Evolutionary conservation across 1,139 yeast species (phyloP).

Genomic region (Meyerozyma sp.): DNA sequence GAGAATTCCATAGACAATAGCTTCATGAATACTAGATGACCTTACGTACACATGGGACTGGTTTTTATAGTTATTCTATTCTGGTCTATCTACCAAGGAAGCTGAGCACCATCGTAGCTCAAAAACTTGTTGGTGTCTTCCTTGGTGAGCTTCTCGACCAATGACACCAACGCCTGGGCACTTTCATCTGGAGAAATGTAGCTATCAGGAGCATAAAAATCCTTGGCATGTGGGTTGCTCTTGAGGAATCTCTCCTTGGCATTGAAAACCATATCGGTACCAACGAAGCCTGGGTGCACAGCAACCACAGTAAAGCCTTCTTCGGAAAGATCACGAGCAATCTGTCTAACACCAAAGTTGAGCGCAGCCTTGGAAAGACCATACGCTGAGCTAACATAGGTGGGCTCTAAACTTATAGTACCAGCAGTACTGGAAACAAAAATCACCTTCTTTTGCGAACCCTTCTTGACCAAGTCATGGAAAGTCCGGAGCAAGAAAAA

Average conservation of each 20-base stretch:
- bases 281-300: constrained; percentile 25
- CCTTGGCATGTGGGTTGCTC: background rate
- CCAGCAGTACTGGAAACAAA: constrained; percentile 3
- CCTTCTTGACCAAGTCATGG: constrained; percentile 13
- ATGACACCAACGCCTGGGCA: constrained; percentile 2
- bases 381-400: constrained; percentile 14
- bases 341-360: constrained; percentile 17
- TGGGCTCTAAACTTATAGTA: background rate
- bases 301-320: constrained; percentile 18
- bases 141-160: constrained; percentile 3
- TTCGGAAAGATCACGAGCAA: constrained; percentile 13
- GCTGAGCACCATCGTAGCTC: constrained; percentile 8
- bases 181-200: constrained; percentile 7
- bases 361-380: constrained; percentile 32
- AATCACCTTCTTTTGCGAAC: constrained; percentile 6
- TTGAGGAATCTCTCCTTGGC: background rate
- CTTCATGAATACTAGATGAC: too few relatives aligned
- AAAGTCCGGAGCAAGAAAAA: constrained; percentile 2
- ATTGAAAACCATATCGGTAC: constrained; percentile 17
- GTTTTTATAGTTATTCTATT: too few relatives aligned
- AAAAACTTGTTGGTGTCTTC: constrained; percentile 8
- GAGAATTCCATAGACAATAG: too few relatives aligned
- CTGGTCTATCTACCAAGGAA: constrained; percentile 3
- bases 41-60: too few relatives aligned
- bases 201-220: background rate